Conservation (phyloP, 371 early-diverging fungal species). For the Mortierella sp. region DNA sequence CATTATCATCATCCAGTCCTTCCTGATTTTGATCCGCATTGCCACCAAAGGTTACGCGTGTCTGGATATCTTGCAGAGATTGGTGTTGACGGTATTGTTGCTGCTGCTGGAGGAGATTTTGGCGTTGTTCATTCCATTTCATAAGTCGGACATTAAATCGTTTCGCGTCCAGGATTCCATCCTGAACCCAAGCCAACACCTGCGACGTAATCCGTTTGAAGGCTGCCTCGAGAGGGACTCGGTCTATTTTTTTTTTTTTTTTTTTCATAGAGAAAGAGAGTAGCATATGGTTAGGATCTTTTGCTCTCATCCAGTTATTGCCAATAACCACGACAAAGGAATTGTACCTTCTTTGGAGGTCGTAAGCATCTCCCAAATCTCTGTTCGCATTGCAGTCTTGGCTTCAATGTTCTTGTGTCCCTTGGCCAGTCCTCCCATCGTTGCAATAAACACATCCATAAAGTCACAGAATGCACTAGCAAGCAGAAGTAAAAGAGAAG, state of each 20-base stretch:
- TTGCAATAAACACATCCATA: constrained; percentile 25
- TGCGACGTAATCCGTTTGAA: constrained; percentile 22
- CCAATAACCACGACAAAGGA: background rate
- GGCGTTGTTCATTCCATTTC: constrained; percentile 20
- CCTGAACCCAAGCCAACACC: constrained; percentile 21
- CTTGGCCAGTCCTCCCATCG: constrained; percentile 26
- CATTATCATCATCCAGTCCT: background rate
- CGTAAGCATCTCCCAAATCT: constrained; percentile 20
- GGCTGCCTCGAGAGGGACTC: constrained; percentile 22
- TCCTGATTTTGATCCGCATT: background rate
- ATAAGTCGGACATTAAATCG: constrained; percentile 25
- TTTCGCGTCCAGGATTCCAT: constrained; percentile 28
- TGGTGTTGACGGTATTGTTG: constrained; percentile 11
- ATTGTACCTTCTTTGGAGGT: constrained; percentile 22
- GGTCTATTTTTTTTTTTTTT: constrained; percentile 28
- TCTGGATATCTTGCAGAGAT: background rate
- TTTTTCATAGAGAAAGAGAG: too few relatives aligned
- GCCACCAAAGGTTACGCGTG: background rate
- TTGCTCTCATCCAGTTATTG: background rate
- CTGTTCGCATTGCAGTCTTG: constrained; percentile 11
- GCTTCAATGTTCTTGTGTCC: constrained; percentile 20
- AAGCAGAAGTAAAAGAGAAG: background rate
- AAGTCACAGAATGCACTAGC: constrained; percentile 31
- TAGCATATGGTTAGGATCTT: background rate
- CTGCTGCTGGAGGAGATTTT: constrained; percentile 13